phyloP scores from a whole-genome alignment of 83 land plant species.

The Picea engelmannii region DNA sequence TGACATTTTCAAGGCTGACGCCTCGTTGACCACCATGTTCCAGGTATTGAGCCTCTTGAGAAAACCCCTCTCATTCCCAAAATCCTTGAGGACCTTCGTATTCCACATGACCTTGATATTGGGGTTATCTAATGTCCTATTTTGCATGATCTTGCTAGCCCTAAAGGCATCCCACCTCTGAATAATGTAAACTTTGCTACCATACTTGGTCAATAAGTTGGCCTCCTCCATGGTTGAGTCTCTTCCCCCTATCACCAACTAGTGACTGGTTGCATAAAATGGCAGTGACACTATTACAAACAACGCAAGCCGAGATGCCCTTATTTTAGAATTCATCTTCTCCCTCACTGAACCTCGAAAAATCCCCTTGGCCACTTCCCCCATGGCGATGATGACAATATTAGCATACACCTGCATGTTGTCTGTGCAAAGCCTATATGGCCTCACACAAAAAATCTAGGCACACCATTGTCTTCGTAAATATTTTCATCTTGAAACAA shows the following conservation, averaged over 20 bases:
- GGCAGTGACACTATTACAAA: slow-evolving; percentile 94
- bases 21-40: slow-evolving; percentile 61
- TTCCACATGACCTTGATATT: slow-evolving; percentile 90
- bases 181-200: neutral
- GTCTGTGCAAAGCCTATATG: slow-evolving; percentile 61
- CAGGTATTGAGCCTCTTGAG: slow-evolving; percentile 74
- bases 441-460: slow-evolving; percentile 70
- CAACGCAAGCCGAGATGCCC: slow-evolving; percentile 92
- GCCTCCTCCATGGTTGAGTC: neutral
- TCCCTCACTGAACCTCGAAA: slow-evolving; percentile 60
- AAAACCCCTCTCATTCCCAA: slow-evolving; percentile 48
- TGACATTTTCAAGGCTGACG: slow-evolving; percentile 58
- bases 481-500: slow-evolving; percentile 70
- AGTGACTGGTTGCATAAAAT: slow-evolving; percentile 79
- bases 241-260: slow-evolving; percentile 20
- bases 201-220: neutral
- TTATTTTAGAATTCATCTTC: slow-evolving; percentile 74
- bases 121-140: slow-evolving; percentile 69
- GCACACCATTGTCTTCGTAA: slow-evolving; percentile 69
- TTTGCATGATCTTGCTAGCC: slow-evolving; percentile 97
- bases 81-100: slow-evolving; percentile 71
- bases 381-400: slow-evolving; percentile 84
- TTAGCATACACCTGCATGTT: slow-evolving; percentile 50
- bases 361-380: slow-evolving; percentile 86
- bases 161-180: slow-evolving; percentile 17